Evolutionary conservation across 257 asterid genomes (phyloP).

Genomic region (Salvia rosmarinus): DNA sequence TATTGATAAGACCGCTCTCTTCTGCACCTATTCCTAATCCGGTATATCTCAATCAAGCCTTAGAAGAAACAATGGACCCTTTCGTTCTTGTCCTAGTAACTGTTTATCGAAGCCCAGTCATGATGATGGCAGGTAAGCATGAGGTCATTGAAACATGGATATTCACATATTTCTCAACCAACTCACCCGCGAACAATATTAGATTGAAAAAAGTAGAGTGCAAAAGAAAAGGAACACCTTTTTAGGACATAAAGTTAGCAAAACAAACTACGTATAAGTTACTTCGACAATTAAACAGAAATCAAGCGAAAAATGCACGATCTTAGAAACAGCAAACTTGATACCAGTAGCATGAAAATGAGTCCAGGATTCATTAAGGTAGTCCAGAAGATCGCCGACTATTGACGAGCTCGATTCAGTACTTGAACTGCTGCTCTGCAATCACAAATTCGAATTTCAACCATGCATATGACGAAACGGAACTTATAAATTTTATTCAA

Average conservation of each 20-base stretch:
- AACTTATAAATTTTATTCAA: not conserved
- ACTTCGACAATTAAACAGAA: constrained; percentile 1
- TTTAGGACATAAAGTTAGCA: not conserved
- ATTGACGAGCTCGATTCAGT: constrained; percentile 60
- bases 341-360: constrained; percentile 98
- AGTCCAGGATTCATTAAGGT: constrained; percentile 97
- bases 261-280: constrained; percentile 3
- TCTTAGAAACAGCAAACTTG: not conserved
- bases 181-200: not conserved
- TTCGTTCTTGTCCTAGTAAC: not conserved
- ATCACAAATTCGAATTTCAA: constrained; percentile 5
- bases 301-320: not conserved
- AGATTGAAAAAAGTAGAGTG: not conserved
- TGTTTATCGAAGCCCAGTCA: not conserved
- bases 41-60: no score
- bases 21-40: no score
- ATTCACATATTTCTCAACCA: not conserved
- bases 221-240: not conserved
- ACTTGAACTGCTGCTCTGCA: constrained; percentile 52
- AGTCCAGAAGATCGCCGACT: constrained; percentile 83
- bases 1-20: no score
- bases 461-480: not conserved
- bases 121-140: not conserved
- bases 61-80: no score
- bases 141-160: not conserved